These are phyloP conservation scores for Plectosphaerella plurivora DNA, from an alignment of 2,329 filamentous ascomycete species.

Conservation along the genomic window DNA sequence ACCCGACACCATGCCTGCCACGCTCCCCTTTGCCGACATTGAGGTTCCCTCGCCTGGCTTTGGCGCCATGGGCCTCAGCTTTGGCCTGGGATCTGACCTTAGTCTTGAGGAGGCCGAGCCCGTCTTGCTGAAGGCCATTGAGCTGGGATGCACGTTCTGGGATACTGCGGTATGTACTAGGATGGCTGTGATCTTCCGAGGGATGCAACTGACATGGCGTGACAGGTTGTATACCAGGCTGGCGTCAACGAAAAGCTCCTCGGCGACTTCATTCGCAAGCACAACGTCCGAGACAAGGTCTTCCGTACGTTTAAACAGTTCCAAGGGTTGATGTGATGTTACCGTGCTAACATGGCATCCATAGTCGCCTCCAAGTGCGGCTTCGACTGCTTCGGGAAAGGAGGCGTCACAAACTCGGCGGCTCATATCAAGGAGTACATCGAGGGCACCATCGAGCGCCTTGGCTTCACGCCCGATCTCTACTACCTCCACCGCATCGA, in stretches of 20 bases:
- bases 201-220: neutral
- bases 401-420: constrained; percentile 36
- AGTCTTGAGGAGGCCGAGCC: constrained; percentile 40
- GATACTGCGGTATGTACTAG: constrained; percentile 32
- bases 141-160: constrained; percentile 40
- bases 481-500: constrained; percentile 41
- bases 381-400: constrained; percentile 28
- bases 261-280: constrained; percentile 45
- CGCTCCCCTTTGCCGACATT: constrained; percentile 31
- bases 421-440: constrained; percentile 42
- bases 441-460: constrained; percentile 41
- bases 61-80: constrained; percentile 44
- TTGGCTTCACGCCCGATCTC: constrained; percentile 40
- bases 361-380: constrained; percentile 45
- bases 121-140: constrained; percentile 42
- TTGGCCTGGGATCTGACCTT: constrained; percentile 35
- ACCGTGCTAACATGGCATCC: no score
- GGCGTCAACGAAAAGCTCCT: constrained; percentile 45
- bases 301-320: constrained; percentile 28
- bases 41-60: constrained; percentile 38
- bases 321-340: neutral
- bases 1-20: constrained; percentile 27
- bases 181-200: neutral
- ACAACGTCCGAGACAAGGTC: constrained; percentile 44
- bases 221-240: constrained; percentile 37